Evolutionary conservation across 108 stramenopile genomes (phyloP).

Genomic region (Cyclotella baltica): DNA sequence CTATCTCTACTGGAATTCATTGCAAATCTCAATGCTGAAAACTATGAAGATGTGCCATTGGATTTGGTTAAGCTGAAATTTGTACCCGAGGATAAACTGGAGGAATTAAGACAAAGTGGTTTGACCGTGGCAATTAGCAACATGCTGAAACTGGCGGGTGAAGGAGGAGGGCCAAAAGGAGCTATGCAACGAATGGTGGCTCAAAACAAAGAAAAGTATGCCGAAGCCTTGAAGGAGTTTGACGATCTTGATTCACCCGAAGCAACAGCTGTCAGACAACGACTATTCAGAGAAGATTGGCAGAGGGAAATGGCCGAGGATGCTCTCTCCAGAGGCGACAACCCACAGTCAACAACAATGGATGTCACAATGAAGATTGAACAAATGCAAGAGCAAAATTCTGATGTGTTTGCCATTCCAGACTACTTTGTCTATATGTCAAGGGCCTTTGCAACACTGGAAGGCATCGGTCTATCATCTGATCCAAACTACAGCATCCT

Average conservation of each 20-base stretch:
- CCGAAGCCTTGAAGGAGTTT: slow-evolving; percentile 46
- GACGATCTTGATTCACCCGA: slow-evolving; percentile 54
- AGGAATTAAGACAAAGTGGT: slow-evolving; percentile 59
- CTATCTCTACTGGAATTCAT: slow-evolving; percentile 82
- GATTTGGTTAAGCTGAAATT: slow-evolving; percentile 83
- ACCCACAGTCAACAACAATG: slow-evolving; percentile 25
- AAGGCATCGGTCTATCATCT: slow-evolving; percentile 70
- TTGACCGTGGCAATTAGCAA: slow-evolving; percentile 63
- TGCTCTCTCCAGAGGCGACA: slow-evolving; percentile 29
- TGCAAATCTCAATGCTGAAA: slow-evolving; percentile 77
- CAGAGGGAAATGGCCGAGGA: slow-evolving; percentile 45
- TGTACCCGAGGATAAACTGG: slow-evolving; percentile 62
- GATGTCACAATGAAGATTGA: slow-evolving; percentile 63
- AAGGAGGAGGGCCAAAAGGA: slow-evolving; percentile 65
- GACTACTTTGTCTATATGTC: slow-evolving; percentile 71
- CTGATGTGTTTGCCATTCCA: slow-evolving; percentile 66
- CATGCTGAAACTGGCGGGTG: slow-evolving; percentile 56
- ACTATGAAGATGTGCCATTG: slow-evolving; percentile 75
- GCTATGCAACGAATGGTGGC: slow-evolving; percentile 60
- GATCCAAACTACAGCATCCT: slow-evolving; percentile 67
- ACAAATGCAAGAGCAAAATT: slow-evolving; percentile 61
- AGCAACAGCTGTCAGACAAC: slow-evolving; percentile 49
- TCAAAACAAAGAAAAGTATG: slow-evolving; percentile 48
- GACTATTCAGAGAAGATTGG: slow-evolving; percentile 51
- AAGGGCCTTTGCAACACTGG: slow-evolving; percentile 76